Conservation (phyloP, 805 yeast species). For the Pichia ethanolica region DNA sequence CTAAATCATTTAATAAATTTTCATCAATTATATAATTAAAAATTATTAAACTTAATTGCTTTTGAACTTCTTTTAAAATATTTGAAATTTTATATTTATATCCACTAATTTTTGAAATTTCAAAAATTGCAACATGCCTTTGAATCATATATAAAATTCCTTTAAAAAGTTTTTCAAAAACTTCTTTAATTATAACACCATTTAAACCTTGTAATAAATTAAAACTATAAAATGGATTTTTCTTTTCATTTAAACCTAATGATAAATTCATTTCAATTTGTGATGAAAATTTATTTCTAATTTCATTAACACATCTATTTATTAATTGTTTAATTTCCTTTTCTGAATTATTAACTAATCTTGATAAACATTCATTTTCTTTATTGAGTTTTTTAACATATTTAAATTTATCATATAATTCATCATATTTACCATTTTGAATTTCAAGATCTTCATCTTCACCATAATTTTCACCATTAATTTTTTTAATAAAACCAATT, state of each 20-base stretch:
- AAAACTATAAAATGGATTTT: constrained; percentile 26
- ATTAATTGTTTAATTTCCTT: constrained; percentile 60
- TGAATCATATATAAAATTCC: constrained; percentile 59
- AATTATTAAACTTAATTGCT: constrained; percentile 33
- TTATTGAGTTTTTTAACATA: constrained; percentile 42
- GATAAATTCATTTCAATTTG: constrained; percentile 21
- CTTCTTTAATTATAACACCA: constrained; percentile 50
- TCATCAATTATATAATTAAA: constrained; percentile 33
- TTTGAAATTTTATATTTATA: constrained; percentile 19
- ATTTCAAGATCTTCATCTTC: constrained; percentile 8
- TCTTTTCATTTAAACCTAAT: constrained; percentile 9
- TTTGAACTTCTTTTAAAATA: constrained; percentile 40
- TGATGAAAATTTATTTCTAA: constrained; percentile 44
- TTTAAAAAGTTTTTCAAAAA: constrained; percentile 63
- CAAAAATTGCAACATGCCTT: constrained; percentile 59
- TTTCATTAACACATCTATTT: constrained; percentile 56
- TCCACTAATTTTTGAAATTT: constrained; percentile 34
- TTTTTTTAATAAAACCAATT: constrained; percentile 6
- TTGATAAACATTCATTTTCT: constrained; percentile 49
- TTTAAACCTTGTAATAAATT: constrained; percentile 33
- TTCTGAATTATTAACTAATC: constrained; percentile 46
- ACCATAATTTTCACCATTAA: background rate
- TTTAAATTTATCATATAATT: constrained; percentile 15
- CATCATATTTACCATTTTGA: constrained; percentile 17
- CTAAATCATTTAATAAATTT: constrained; percentile 19